Evolutionary conservation across 1,139 yeast species (phyloP).

Genomic region (Pneumocystis jirovecii): DNA sequence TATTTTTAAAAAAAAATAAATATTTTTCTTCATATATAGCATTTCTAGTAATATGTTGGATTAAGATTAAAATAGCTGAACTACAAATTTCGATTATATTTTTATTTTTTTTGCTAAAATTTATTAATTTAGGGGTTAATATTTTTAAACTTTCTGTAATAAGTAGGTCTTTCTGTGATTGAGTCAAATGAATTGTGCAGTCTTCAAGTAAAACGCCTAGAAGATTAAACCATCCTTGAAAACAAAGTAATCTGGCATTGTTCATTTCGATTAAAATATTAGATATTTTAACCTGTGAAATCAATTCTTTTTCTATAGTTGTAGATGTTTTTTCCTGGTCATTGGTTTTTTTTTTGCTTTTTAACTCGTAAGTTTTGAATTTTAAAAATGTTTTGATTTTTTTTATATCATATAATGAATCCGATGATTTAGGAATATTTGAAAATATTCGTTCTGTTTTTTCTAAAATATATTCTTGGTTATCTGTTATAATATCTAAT

Average conservation of each 20-base stretch:
- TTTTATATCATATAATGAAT: not conserved
- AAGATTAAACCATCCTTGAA: not conserved
- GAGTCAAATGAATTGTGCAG: not conserved
- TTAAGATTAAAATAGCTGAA: not conserved
- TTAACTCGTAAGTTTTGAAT: not conserved
- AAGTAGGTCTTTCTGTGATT: not conserved
- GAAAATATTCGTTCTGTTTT: not conserved
- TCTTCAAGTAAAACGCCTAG: not conserved
- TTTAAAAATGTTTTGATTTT: not conserved
- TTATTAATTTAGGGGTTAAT: not conserved
- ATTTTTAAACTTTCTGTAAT: not conserved
- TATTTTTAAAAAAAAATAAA: not conserved
- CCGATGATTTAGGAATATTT: not conserved
- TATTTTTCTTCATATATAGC: not conserved
- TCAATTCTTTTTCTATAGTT: not conserved
- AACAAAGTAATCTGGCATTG: not conserved
- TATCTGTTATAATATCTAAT: not conserved
- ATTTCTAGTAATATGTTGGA: not conserved
- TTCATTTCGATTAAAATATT: not conserved
- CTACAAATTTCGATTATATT: not conserved
- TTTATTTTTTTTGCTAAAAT: not conserved
- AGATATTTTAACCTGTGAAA: not conserved
- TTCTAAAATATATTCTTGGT: not conserved
- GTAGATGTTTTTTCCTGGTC: not conserved
- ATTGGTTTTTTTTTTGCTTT: not conserved